Base-by-base conservation (phyloP, 2,329 filamentous ascomycete species). In the Cyclaneusma minus region DNA sequence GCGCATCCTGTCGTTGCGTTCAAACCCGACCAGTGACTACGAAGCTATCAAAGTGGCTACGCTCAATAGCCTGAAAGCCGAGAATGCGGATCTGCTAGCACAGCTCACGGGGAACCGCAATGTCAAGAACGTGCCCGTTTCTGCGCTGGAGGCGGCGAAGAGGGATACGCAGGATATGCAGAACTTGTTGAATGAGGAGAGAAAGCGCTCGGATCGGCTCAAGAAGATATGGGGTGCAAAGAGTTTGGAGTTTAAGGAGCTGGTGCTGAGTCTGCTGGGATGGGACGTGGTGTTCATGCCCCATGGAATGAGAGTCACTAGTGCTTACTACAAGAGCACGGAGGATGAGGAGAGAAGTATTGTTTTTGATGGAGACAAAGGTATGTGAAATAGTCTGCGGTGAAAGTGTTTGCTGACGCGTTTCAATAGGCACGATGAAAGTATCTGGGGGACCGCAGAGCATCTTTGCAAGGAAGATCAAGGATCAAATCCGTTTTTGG, bases 351-450 rank as follows among this genome's bases (percentile, higher is more conserved):
- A 79, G 44, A 70, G 27, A 12, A 21, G 12, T 15, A 20, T 6
- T 27, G 5, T 11, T 19, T 46, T 46, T 36, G 43, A 46, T 29
- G 43, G 43, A 9, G 43, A 45, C 16, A 41, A 43, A 26, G 43
- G 43, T 43, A 29, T 26, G 37, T 34, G 13, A n/a, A 70, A 34
- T 65, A 57, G 4, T 72, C 73, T 23, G n/a, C n/a, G n/a, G n/a
- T n/a, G n/a, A n/a, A n/a, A n/a, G 71, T 93, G 0, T 94, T 94
- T 49, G 84, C 93, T 51, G 84, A 84, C 27, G 84, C 94, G 55
- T n/a, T n/a, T n/a, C n/a, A n/a, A 74, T 79, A 31, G 89, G 87
- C 6, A 94, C 85, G 1, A 98, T 98, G 89, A 98, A 98, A 62
- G 80, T 98, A 30, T 81, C 77, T 17, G 89, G 89, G 2, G 89